These are phyloP conservation scores for Dichotomopilus funicola DNA, from an alignment of 2,329 filamentous ascomycete genomes.

Conservation along the genomic window DNA sequence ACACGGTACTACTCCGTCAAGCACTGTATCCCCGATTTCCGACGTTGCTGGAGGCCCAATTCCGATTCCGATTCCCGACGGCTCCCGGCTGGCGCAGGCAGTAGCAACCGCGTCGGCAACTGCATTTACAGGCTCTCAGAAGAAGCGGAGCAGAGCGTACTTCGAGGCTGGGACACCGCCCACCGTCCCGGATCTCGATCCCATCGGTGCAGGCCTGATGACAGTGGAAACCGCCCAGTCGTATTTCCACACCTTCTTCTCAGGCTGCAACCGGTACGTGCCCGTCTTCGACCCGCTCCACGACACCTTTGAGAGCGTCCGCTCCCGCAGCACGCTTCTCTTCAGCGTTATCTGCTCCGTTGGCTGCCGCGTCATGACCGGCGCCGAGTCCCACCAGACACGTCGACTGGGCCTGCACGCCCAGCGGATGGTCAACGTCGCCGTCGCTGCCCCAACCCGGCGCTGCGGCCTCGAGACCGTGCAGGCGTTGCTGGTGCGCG, in stretches of 20 bases:
- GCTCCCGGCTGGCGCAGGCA: not conserved
- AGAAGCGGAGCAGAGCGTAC: constrained; percentile 2
- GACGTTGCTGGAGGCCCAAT: not conserved
- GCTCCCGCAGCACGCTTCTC: not conserved
- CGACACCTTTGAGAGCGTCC: constrained; percentile 3
- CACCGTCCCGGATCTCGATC: constrained; percentile 1
- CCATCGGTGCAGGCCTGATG: not conserved
- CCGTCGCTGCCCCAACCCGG: not conserved
- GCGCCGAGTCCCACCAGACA: constrained; percentile 1
- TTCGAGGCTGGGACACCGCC: constrained; percentile 1
- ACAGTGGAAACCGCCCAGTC: not conserved
- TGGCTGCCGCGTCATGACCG: not conserved
- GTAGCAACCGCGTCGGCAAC: not conserved
- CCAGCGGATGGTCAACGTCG: constrained; percentile 2
- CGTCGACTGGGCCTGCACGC: not conserved
- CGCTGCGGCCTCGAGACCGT: not conserved
- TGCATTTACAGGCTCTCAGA: not conserved
- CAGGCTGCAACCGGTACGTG: constrained; percentile 2
- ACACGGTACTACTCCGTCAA: not conserved
- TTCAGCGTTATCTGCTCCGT: constrained; percentile 1
- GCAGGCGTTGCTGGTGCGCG: not conserved
- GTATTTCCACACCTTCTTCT: constrained; percentile 1
- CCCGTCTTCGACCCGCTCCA: not conserved
- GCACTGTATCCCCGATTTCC: not conserved
- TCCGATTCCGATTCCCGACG: not conserved